Evolutionary conservation across 2,329 filamentous ascomycete species (phyloP), one percentile per base, ranked within the genome.

Genomic region (Sclerotinia borealis): DNA sequence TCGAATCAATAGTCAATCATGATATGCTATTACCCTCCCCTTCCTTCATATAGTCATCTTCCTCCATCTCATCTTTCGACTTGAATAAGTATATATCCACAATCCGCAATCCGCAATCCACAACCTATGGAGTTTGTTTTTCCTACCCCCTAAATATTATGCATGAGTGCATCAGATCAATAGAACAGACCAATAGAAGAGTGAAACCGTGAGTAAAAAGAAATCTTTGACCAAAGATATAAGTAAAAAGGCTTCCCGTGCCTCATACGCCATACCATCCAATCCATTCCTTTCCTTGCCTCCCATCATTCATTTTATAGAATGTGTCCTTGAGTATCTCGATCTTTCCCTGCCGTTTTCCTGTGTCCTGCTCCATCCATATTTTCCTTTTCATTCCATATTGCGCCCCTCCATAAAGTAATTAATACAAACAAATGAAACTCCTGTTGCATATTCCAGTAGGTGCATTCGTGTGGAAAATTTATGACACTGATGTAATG

Each of bases 401-500:
- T 45, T 58, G 39, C 54, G 54, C 39, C 39, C 39, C 7, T 36
- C 54, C n/a, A 25, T 45, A 45, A 34, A 25, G 15, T 58, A 25
- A 11, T 50, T 50, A 50, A 34, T 45, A 58, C 54, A 58, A 45
- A 58, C 27, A 58, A 58, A 58, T 34, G n/a, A 58, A 58, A 45
- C n/a, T 15, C 5, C 6, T 39, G 36, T 41, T 41, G 27, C 37
- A n/a, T 47, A 39, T 59, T 11, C 19, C 19, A 45, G 36, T 36
- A 25, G 27, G 29, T n/a, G 9, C 17, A 36, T 25, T 45, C 39
- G 22, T 19, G 7, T 45, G 36, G 41, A 43, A 15, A 43, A 17
- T 54, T 55, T 19, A 31, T 47, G 17, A 59, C 31, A 73, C 66
- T 13, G 68, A 64, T 10, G 63, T 59, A 51, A 82, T 80, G 49